phyloP scores from a whole-genome alignment of 805 yeast species.

The Cyberlindnera nakhonratchasimensis region DNA sequence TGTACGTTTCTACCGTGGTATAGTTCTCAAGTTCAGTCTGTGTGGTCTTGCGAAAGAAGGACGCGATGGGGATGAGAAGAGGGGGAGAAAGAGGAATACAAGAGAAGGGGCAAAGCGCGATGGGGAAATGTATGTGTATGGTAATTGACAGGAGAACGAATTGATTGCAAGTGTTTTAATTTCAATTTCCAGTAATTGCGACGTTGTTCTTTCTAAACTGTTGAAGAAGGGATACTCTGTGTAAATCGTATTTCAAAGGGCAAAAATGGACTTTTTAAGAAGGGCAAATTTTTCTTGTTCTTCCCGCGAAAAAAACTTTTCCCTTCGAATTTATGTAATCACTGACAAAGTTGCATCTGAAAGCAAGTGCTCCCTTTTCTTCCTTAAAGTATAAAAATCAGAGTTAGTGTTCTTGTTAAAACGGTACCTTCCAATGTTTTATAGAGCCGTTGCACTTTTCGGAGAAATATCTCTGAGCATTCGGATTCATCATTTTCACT shows the following conservation, averaged over 20 bases:
- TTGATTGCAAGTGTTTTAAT: background rate
- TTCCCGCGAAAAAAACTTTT: no score
- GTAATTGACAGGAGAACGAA: background rate
- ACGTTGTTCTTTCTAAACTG: background rate
- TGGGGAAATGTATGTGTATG: background rate
- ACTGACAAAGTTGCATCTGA: background rate
- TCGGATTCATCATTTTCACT: constrained; percentile 15
- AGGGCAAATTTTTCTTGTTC: background rate
- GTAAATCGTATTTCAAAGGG: background rate
- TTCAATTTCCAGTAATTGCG: background rate
- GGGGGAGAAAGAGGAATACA: background rate
- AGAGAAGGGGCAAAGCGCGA: no score
- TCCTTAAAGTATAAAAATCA: no score
- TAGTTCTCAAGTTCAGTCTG: no score
- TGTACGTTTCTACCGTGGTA: no score
- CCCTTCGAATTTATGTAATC: constrained; percentile 1
- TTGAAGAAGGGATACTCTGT: background rate
- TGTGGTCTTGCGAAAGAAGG: no score
- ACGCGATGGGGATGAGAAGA: background rate
- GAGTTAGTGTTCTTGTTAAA: constrained; percentile 2
- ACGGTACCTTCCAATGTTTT: constrained; percentile 20
- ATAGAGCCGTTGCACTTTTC: background rate
- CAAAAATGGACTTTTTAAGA: background rate
- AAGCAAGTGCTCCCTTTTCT: no score
- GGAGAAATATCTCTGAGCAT: constrained; percentile 8